Percentiles rank a stretch among this genome's conserved stretches.
phyloP scores from a whole-genome alignment of 805 yeast genomes.

The Deakozyma indianensis region DNA sequence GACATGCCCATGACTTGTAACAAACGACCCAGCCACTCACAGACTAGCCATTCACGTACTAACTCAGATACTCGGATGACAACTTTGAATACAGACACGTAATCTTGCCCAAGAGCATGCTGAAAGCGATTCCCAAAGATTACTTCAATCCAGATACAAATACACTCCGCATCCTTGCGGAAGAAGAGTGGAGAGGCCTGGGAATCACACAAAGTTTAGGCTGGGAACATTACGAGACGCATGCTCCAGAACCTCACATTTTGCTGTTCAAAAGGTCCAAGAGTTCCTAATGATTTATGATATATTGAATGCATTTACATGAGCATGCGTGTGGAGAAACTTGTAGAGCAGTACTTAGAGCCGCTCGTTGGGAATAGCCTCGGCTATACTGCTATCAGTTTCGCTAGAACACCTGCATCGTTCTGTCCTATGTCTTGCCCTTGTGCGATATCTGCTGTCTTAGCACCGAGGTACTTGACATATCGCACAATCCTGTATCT shows the following conservation, averaged over 20 bases:
- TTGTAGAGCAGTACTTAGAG: no score
- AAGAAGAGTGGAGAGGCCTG: slow-evolving; percentile 97
- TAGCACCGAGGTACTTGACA: no score
- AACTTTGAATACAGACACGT: slow-evolving; percentile 91
- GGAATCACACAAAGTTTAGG: slow-evolving; percentile 97
- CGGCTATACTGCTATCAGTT: no score
- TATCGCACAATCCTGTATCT: no score
- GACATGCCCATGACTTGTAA: no score
- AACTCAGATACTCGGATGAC: slow-evolving; percentile 69
- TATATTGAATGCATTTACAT: slow-evolving; percentile 1
- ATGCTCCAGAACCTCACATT: slow-evolving; percentile 97
- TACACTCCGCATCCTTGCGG: slow-evolving; percentile 74
- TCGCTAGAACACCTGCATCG: no score
- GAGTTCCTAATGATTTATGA: not conserved
- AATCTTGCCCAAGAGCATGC: slow-evolving; percentile 90
- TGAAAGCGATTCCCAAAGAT: slow-evolving; percentile 85
- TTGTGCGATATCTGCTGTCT: no score
- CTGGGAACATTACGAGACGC: slow-evolving; percentile 97
- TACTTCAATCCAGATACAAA: slow-evolving; percentile 91
- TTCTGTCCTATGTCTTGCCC: no score
- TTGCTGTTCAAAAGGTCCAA: slow-evolving; percentile 50
- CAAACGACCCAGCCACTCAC: no score
- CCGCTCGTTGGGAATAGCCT: no score
- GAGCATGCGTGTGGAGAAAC: no score
- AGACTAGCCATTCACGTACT: no score